Base-by-base conservation (phyloP, 352 stramenopile genomes). In the Globisporangium spiculum region DNA sequence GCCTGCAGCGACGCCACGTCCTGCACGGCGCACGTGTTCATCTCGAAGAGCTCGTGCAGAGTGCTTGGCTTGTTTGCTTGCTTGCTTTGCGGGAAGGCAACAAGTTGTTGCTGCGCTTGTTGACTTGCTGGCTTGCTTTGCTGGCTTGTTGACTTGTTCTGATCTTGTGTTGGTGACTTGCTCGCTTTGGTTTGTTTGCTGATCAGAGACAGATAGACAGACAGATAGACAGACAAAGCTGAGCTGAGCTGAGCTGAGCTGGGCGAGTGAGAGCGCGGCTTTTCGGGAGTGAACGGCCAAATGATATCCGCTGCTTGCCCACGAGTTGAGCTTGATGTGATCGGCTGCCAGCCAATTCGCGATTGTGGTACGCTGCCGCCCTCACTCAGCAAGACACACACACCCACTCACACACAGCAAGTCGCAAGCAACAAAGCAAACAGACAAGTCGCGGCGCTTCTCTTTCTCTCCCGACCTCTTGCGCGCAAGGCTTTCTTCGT, bases 11-110 rank as follows among this genome's bases (percentile, higher is more conserved):
- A 82, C 54, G 69, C 62, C 1, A 93, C 83, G 67, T 79, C 68
- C 61, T 81, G 73, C 67, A 93, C 83, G 22, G 69, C 77, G 69
- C 80, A 89, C 16, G 80, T 89, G 70, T 92, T 91, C 84, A 92
- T 69, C 27, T n/a, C 34, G 18, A 66, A 66, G 44, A 55, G 27
- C 60, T 38, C 60, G 27, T 12, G 8, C 18, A 48, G 27, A 12
- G 24, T 10, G 54, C 54, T 4, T 22, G 22, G 55, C 18, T 48
- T 48, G 56, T n/a, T 48, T 30, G 55, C n/a, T 59, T 59, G 52
- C 52, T 58, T 54, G 48, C 6, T 27, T 57, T 57, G 50, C 22
- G 50, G 34, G 34, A 14, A 20, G 38, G 12, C 38, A 48, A 48
- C 38, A 36, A 14, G 26, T 10, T 38, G 53, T 4, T 56, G 50